phyloP scores from a whole-genome alignment of 2,329 filamentous ascomycete species.

The Talaromyces piceae region DNA sequence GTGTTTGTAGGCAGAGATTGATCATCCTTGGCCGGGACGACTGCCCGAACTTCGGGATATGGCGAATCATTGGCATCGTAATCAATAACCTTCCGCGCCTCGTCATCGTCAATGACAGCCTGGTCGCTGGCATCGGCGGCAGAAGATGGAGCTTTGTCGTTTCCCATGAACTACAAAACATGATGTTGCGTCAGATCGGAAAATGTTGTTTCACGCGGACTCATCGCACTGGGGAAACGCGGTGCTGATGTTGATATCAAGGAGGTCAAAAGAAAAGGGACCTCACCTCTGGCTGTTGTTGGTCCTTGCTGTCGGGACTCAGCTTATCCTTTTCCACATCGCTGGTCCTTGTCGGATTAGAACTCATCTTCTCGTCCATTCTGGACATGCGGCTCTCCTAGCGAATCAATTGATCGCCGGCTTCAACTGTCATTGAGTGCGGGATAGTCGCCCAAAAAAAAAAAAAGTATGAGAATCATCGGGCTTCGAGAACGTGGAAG shows the following conservation, averaged over 20 bases:
- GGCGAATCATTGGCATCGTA: constrained; percentile 33
- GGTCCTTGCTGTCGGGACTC: not conserved
- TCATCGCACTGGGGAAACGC: not conserved
- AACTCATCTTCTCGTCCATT: constrained; percentile 7
- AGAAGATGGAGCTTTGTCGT: not conserved
- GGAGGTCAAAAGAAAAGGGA: too few species aligned
- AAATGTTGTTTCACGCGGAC: not conserved
- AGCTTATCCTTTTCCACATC: not conserved
- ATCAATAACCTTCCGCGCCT: constrained; percentile 25
- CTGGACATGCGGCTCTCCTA: not conserved
- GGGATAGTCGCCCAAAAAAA: not conserved
- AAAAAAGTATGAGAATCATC: too few species aligned
- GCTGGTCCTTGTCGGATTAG: not conserved
- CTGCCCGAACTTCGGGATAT: constrained; percentile 32
- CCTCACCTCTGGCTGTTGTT: not conserved
- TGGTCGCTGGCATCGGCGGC: constrained; percentile 10
- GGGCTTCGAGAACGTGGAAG: not conserved
- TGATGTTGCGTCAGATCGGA: not conserved
- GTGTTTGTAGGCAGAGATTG: constrained; percentile 25
- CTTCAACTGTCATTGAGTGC: not conserved
- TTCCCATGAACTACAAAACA: not conserved
- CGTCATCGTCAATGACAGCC: constrained; percentile 23
- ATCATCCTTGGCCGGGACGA: constrained; percentile 28
- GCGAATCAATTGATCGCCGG: not conserved
- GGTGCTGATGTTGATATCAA: not conserved